Evolutionary conservation across 106 monocot species (phyloP).

Genomic region (Narthecium ossifragum): DNA sequence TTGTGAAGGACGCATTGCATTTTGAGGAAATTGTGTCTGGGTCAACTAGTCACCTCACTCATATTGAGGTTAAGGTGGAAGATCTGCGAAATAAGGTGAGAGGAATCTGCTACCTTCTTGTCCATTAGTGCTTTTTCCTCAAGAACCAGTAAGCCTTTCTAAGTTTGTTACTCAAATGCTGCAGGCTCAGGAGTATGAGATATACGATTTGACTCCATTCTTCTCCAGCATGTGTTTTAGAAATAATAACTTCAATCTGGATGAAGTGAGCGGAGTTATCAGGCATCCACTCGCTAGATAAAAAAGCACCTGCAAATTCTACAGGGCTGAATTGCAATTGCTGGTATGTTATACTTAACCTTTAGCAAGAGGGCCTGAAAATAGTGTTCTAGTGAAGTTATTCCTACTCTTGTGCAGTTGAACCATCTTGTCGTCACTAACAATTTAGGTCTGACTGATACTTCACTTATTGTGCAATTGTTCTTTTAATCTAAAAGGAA

Average conservation of each 20-base stretch:
- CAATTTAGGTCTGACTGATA: no score
- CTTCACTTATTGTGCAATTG: no score
- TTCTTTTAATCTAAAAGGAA: no score
- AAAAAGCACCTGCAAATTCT: background rate
- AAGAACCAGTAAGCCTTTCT: background rate
- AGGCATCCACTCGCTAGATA: conserved; percentile 52
- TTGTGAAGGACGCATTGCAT: conserved; percentile 75
- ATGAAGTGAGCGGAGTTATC: conserved; percentile 63
- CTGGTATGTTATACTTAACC: no score
- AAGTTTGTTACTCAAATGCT: background rate
- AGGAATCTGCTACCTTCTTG: background rate
- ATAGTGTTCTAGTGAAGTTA: no score
- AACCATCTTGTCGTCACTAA: no score
- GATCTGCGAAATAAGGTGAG: conserved; percentile 77
- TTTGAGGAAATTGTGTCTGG: conserved; percentile 82
- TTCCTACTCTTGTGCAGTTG: no score
- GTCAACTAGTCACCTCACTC: conserved; percentile 36
- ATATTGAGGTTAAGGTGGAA: conserved; percentile 78
- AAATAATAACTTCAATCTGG: conserved; percentile 65
- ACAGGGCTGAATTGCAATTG: no score
- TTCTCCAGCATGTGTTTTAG: conserved; percentile 63
- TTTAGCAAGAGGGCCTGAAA: no score
- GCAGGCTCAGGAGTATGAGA: conserved; percentile 95
- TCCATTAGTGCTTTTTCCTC: background rate
- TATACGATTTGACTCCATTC: conserved; percentile 81